Evolutionary conservation across 352 stramenopile genomes (phyloP), one percentile per base, ranked within the genome.

Genomic region (Phytopythium helicoides): DNA sequence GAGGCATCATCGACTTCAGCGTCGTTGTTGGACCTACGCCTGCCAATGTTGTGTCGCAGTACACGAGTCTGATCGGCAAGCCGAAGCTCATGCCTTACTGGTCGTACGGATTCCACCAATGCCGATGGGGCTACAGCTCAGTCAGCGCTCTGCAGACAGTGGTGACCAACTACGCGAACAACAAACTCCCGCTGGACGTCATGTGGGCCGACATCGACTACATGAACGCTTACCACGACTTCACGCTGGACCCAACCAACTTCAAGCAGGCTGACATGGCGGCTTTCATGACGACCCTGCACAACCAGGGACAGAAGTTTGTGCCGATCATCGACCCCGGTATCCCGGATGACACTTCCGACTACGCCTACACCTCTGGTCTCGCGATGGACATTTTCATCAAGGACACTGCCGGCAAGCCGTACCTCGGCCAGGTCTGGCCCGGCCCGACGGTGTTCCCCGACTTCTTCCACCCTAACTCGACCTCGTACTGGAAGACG

Each of bases 291-390:
- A 23, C 68, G 0, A 66, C 86, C n/a, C 44, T 92, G 25, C 81
- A 92, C 56, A 46, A 54, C 12, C 56, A 56, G 11, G 73, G 66
- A 16, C 77, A 86, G 42, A 75, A 87, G 37, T 92, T 83, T 39
- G 73, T 94, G 12, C 75, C 77, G 10, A 95, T 95, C 56, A 69
- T 95, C 33, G 86, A 95, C 54, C 82, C 86, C 18, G 86, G 80
- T 22, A 95, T 95, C 44, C 77, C 77, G 0, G 66, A 85, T 40
- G 66, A 82, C 33, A 45, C 42, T 10, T 69, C 58, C 11, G 72
- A 86, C 50, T 66, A 76, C 19, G 68, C 74, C 19, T 90, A 87
- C 61, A 72, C 48, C 7, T 65, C 68, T 10, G 81, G 79, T 5
- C 33, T 93, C 25, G 55, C 71, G 18, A 65, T 87, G 51, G 68